Evolutionary conservation across 108 stramenopile species (phyloP), one percentile per base, ranked within the genome.

Genomic region (Nannochloropsis gaditana): DNA sequence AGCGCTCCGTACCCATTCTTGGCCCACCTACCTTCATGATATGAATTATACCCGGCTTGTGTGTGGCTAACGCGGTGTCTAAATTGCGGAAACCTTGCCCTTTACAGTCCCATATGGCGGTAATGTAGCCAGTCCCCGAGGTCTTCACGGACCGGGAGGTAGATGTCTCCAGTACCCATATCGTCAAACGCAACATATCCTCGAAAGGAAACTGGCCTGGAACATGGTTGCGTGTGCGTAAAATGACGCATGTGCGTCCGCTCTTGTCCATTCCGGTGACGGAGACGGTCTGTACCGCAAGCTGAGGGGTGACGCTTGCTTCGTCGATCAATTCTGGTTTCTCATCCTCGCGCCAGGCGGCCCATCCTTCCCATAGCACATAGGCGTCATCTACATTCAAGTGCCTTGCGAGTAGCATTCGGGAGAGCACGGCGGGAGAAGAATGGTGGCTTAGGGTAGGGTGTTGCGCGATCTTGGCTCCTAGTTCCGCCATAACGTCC

Each of bases 181-280:
- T 73, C 6, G 59, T 73, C 3, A 73, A n/a, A n/a, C 59, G 59
- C n/a, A 73, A n/a, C 59, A 73, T 73, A n/a, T 73, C 59, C 59
- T 73, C 59, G 19, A 73, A 73, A 73, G 59, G 59, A n/a, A 73
- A 73, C 59, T 73, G 59, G 59, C 59, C 59, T 15, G 59, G 59
- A 73, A 5, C 3, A n/a, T 73, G 59, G 59, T 73, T 73, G n/a
- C 59, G 59, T 15, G 59, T 73, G n/a, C 59, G 59, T 73, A 73
- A n/a, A 15, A 73, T 15, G 3, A 73, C 59, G n/a, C 59, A 73
- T 1, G 59, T 8, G 4, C 59, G 15, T 73, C 59, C 59, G n/a
- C n/a, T 73, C 59, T 73, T 73, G 59, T 73, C 59, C 59, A n/a
- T 15, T n/a, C 59, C 59, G n/a, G 59, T n/a, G n/a, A 73, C n/a